Base-by-base conservation (phyloP, 768 basidiomycete genomes). In the Termitomyces heimii region DNA sequence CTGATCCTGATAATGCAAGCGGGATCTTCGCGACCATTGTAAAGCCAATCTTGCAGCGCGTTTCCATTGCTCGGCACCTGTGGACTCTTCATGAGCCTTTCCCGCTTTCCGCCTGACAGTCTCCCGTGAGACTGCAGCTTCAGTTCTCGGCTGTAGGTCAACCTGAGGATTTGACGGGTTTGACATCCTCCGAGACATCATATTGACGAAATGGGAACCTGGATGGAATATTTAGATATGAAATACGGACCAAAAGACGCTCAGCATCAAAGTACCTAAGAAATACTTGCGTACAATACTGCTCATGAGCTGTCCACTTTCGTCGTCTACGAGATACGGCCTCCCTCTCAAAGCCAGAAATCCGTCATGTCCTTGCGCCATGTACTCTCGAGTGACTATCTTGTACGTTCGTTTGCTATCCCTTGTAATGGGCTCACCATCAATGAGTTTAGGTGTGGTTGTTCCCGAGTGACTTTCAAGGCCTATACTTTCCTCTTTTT, bases 281-380 rank as follows among this genome's bases (percentile, higher is more conserved):
- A 95, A 74, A 71, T 94, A 95, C 63, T 86, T 86, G 61, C 94
- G 77, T 31, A 95, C 88, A 52, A 96, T 82, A 24, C 77, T 71
- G 66, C 87, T 90, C 81, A 91, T 83, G 60, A 91, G 72, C 60
- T 85, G 80, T 9, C 93, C 94, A 53, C 80, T 79, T 69, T 97
- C 94, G 57, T 92, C 86, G 64, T 94, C 92, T 26, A 95, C 78
- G 40, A 95, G 79, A 63, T 84, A 84, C 57, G 77, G 77, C 22
- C 82, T 77, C 20, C 82, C 84, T 61, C 82, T 83, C 32, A 96
- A 74, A 2, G 85, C 77, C 0, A 72, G 70, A 70, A 84, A 97
- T 0, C 94, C 94, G 63, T 95, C 93, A 61, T 92, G 89, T 0
- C 90, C 91, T 60, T 83, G 73, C 2, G 86, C 84, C 87, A 95